These are phyloP conservation scores for Boletus reticulatus DNA, from an alignment of 768 basidiomycete species.

Conservation along the genomic window DNA sequence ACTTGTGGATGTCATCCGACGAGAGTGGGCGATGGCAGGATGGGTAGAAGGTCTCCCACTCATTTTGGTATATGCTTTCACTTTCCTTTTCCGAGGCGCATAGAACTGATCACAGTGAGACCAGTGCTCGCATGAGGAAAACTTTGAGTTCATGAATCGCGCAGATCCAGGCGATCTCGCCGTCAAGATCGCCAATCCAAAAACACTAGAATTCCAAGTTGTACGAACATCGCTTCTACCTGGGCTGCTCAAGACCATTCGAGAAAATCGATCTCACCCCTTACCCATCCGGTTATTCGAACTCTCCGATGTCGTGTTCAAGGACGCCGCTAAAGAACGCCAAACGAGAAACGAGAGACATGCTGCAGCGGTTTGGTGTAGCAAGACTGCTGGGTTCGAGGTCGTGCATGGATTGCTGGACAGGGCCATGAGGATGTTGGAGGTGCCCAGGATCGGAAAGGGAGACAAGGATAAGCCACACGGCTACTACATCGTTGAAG, in stretches of 20 bases:
- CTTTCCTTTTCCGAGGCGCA: not conserved
- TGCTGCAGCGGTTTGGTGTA: constrained; percentile 92
- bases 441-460: constrained; percentile 74
- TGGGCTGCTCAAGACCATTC: constrained; percentile 92
- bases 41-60: constrained; percentile 96
- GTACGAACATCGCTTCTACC: constrained; percentile 95
- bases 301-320: constrained; percentile 88
- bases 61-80: constrained; percentile 62
- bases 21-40: constrained; percentile 91
- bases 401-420: constrained; percentile 94
- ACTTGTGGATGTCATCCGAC: constrained; percentile 82
- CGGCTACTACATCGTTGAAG: constrained; percentile 93
- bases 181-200: constrained; percentile 94
- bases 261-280: constrained; percentile 93
- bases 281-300: constrained; percentile 95
- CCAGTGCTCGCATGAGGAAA: constrained; percentile 98
- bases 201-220: constrained; percentile 96
- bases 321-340: constrained; percentile 74
- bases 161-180: constrained; percentile 77
- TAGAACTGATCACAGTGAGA: constrained; percentile 2
- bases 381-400: constrained; percentile 96
- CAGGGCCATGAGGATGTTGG: constrained; percentile 93
- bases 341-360: constrained; percentile 87
- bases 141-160: constrained; percentile 91
- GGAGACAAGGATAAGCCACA: constrained; percentile 52